Conservation (phyloP, 2,329 filamentous ascomycete species). For the Cytospora leucostoma region DNA sequence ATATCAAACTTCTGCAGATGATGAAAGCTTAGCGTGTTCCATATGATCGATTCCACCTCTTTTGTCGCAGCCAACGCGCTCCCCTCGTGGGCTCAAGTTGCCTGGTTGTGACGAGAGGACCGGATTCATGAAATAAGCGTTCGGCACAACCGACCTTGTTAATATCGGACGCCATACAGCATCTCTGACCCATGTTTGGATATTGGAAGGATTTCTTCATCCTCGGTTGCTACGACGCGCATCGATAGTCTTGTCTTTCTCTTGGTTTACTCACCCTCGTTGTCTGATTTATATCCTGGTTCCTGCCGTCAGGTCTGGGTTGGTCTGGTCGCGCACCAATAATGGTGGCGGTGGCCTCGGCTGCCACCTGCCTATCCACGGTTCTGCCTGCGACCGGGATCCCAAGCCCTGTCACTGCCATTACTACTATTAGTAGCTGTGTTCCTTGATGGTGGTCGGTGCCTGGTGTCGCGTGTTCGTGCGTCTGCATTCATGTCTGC, state of each 20-base stretch:
- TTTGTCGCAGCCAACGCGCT: slow-evolving; percentile 74
- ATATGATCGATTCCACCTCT: slow-evolving; percentile 74
- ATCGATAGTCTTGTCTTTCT: neutral
- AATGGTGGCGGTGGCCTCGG: neutral
- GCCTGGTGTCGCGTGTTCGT: slow-evolving; percentile 3
- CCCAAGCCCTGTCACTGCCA: neutral
- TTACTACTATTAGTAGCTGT: neutral
- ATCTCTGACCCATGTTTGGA: slow-evolving; percentile 76
- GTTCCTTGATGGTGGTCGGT: neutral
- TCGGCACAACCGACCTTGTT: slow-evolving; percentile 98
- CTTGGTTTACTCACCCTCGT: neutral
- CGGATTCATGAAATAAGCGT: slow-evolving; percentile 95
- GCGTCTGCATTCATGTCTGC: neutral
- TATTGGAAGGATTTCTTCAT: slow-evolving; percentile 32
- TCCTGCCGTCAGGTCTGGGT: too few species aligned
- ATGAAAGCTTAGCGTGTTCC: slow-evolving; percentile 98
- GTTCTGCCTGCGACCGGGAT: neutral
- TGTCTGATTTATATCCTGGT: neutral
- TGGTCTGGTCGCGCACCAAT: neutral
- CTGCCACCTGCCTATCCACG: neutral
- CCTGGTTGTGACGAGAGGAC: slow-evolving; percentile 64
- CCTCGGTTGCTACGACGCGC: neutral
- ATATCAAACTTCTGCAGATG: slow-evolving; percentile 62
- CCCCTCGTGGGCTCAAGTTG: slow-evolving; percentile 88
- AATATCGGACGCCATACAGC: slow-evolving; percentile 93